phyloP scores from a whole-genome alignment of 2,329 filamentous ascomycete genomes.

The Apiospora kogelbergensis region DNA sequence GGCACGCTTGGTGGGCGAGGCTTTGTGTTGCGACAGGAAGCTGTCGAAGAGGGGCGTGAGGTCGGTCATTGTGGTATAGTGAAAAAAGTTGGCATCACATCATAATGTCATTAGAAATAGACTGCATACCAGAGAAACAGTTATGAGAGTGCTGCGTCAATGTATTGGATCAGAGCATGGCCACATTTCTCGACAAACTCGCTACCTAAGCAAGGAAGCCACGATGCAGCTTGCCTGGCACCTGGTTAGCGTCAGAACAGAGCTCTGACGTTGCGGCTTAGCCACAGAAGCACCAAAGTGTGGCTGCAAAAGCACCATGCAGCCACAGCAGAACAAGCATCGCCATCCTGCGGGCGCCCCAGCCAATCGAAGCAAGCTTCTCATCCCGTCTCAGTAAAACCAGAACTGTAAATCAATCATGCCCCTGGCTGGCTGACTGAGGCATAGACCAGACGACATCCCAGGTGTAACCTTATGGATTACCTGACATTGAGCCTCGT shows the following conservation, averaged over 20 bases:
- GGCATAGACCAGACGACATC: too few species aligned
- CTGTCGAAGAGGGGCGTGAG: constrained; percentile 70
- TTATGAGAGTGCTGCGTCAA: not conserved
- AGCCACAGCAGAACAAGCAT: not conserved
- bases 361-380: not conserved
- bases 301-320: not conserved
- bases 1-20: constrained; percentile 43
- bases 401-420: not conserved
- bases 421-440: not conserved
- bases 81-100: not conserved
- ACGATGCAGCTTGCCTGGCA: constrained; percentile 4
- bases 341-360: not conserved
- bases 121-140: not conserved
- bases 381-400: not conserved
- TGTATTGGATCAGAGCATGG: not conserved
- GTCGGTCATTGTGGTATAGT: constrained; percentile 48
- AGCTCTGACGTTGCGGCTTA: constrained; percentile 1
- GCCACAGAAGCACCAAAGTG: not conserved
- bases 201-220: not conserved
- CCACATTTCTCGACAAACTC: not conserved
- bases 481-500: not conserved
- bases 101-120: constrained; percentile 8
- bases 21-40: constrained; percentile 61
- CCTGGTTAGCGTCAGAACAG: not conserved
- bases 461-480: not conserved